These are phyloP conservation scores for Colletotrichum noveboracense DNA, from an alignment of 2,329 filamentous ascomycete species.

Conservation along the genomic window DNA sequence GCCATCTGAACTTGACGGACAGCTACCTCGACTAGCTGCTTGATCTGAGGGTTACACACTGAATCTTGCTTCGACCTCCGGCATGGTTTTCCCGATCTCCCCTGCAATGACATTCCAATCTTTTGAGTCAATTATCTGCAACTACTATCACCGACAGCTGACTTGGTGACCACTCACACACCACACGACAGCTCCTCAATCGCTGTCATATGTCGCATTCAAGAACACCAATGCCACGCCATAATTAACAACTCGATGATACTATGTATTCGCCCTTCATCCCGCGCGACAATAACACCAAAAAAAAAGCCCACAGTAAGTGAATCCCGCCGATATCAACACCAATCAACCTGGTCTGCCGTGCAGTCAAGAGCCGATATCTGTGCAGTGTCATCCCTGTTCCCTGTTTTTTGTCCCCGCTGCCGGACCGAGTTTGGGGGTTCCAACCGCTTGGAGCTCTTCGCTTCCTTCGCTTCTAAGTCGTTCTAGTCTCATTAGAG, in stretches of 20 bases:
- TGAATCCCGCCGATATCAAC: neutral
- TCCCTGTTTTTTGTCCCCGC: neutral
- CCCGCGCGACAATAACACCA: neutral
- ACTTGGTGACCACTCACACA: neutral
- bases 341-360: neutral
- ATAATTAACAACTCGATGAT: neutral
- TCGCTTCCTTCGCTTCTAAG: neutral
- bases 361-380: conserved; percentile 14
- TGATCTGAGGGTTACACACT: neutral
- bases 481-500: neutral
- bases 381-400: neutral
- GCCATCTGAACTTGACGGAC: neutral
- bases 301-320: neutral
- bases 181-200: neutral
- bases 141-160: neutral
- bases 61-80: neutral
- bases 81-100: neutral
- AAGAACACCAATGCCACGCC: neutral
- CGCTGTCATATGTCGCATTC: neutral
- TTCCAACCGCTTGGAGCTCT: conserved; percentile 5
- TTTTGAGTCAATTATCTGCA: neutral
- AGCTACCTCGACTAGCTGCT: neutral
- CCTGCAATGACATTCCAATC: neutral
- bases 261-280: neutral
- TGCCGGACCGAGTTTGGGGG: neutral